phyloP scores from a whole-genome alignment of 345 rosid genomes.

The Eucalyptus fibrosa region DNA sequence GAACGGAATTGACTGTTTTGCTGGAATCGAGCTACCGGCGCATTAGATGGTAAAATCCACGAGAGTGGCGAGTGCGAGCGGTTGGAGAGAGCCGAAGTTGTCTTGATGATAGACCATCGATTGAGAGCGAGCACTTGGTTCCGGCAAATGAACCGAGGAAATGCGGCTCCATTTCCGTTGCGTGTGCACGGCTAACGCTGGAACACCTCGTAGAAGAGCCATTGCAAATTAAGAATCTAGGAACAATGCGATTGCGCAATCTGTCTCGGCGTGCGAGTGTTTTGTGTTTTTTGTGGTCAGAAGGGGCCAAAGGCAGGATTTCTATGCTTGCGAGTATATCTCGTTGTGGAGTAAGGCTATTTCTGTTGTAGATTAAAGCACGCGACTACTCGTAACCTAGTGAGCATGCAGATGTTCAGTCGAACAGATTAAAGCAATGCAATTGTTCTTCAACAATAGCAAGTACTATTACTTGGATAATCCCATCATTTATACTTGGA shows the following conservation, averaged over 20 bases:
- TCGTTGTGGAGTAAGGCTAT: neutral
- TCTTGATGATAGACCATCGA: neutral
- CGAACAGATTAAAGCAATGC: neutral
- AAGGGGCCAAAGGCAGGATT: neutral
- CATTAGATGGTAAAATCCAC: neutral
- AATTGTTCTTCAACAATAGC: neutral
- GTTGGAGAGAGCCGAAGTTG: neutral
- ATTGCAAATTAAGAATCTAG: neutral
- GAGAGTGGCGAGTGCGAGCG: neutral
- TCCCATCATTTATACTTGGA: neutral
- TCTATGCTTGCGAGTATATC: neutral
- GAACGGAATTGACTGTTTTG: neutral
- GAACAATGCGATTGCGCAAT: neutral
- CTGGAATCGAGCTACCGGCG: neutral
- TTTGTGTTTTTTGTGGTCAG: neutral
- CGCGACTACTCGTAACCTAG: neutral
- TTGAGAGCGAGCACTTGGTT: neutral
- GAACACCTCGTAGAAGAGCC: neutral
- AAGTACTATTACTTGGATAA: neutral
- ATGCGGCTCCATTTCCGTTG: neutral
- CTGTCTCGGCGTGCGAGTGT: neutral
- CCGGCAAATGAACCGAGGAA: neutral
- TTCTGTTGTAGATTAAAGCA: neutral
- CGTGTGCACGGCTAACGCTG: neutral
- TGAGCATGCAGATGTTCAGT: neutral